Evolutionary conservation across 2,329 filamentous ascomycete species (phyloP), one percentile per base, ranked within the genome.

Genomic region (Cytospora chrysosperma): DNA sequence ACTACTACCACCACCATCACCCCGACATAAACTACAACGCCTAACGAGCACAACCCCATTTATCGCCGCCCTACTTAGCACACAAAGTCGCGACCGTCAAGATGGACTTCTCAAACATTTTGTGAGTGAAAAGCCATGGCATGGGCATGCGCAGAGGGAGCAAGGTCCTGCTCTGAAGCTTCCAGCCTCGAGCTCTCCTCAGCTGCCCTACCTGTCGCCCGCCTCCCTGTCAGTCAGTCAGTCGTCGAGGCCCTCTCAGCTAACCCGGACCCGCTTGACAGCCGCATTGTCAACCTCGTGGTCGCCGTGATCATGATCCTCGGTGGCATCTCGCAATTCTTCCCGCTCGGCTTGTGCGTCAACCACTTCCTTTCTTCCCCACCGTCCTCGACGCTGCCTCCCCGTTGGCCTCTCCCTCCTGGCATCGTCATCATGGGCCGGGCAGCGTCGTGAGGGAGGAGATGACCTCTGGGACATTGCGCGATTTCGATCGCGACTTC

Each of bases 31-130:
- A 1, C 6, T 17, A 43, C 19, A 49, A 24, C 4, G 34, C 5
- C 26, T 15, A n/a, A n/a, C n/a, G n/a, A n/a, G n/a, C n/a, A n/a
- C n/a, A n/a, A n/a, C n/a, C n/a, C 55, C 30, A 40, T 26, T 28
- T 17, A 59, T 34, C 47, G 37, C 54, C 24, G n/a, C 21, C 50
- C 27, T 32, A 17, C 55, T 21, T 19, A 28, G 51, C 8, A 54
- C 24, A 17, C 24, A 19, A 47, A 47, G 43, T 28, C 49, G 49
- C 55, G 21, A 60, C 66, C 51, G 63, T 68, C 73, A 82, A 75
- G 69, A 96, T 97, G 92, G 93, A 97, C 79, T 91, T 93, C 82
- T 94, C 92, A 68, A 92, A 96, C 79, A 88, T 88, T 76, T 96
- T 96, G 92, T 96, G 84, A 81, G 91, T 84, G 67, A 56, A 30